Evolutionary conservation across 805 yeast species (phyloP), one percentile per base, ranked within the genome.

Genomic region (Lachancea waltii): DNA sequence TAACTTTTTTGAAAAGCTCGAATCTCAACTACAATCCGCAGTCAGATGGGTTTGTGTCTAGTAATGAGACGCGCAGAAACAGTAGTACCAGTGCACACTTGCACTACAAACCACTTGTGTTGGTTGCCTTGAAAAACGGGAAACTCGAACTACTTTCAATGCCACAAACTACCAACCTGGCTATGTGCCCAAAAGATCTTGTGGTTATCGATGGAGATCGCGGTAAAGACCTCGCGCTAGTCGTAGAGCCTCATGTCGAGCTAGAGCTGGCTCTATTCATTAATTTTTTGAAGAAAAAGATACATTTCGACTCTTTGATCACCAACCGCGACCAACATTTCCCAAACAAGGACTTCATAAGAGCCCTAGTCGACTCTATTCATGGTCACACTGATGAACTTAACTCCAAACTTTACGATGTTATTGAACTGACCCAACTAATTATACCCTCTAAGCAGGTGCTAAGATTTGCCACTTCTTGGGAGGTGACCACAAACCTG

Each of bases 151-250:
- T 83, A 21, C 66, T 81, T 28, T 77, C 85, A 2, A 73, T 77
- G 23, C 83, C 86, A 3, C 70, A 72, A 42, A 74, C 73, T 49
- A 73, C 86, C 10, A 81, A 81, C 50, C 64, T 83, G 35, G 60
- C 61, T 35, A 63, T 83, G 43, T 70, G 68, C 44, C 67, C 73
- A 31, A 68, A 74, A 40, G 92, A 84, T 58, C 67, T 83, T 52
- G 83, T 82, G 7, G 77, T 83, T 14, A 81, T 81, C 40, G 92
- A 84, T 61, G 94, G 92, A 38, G 94, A 84, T 56, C 68, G 92
- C 44, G 94, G 94, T 20, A 81, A 81, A 50, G 94, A 84, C 58
- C 59, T 84, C 45, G 90, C 79, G 7, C 73, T 78, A 73, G 76
- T 83, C 30, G 62, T 82, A 20, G 82, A 80, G 44, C 85, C 90